Evolutionary conservation across 768 basidiomycete genomes (phyloP).

Genomic region (Strobilomyces dryophilus): DNA sequence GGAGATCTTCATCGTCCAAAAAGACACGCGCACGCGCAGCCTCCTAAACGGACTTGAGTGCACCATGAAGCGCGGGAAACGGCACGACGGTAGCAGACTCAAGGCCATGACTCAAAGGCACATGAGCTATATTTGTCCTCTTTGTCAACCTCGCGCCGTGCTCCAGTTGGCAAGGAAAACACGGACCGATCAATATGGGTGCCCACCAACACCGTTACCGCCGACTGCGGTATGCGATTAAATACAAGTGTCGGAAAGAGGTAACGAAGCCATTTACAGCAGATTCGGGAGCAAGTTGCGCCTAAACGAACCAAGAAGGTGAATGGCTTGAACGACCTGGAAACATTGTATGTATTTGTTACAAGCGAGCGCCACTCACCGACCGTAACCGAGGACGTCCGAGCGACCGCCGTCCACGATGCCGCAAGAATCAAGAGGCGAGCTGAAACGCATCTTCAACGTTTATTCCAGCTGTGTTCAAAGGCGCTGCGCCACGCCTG

Average conservation of each 20-base stretch:
- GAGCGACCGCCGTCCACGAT: too few relatives aligned
- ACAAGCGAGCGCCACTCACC: too few relatives aligned
- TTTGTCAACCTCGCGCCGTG: constrained; percentile 2
- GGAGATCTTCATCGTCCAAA: neutral
- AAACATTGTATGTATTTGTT: too few relatives aligned
- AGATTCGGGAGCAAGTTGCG: neutral
- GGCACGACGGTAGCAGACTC: neutral
- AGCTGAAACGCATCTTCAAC: too few relatives aligned
- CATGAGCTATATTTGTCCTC: neutral
- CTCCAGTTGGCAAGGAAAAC: neutral
- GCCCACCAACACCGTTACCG: neutral
- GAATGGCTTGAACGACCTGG: too few relatives aligned
- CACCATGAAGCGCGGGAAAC: neutral
- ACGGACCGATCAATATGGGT: neutral
- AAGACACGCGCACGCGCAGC: neutral
- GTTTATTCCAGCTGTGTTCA: too few relatives aligned
- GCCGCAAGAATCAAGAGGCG: too few relatives aligned
- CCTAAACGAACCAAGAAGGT: too few relatives aligned
- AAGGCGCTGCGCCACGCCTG: too few relatives aligned
- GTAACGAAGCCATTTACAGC: neutral
- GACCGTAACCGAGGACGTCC: too few relatives aligned
- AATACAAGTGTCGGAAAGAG: neutral
- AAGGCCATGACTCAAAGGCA: neutral
- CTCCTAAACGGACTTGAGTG: neutral
- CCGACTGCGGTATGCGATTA: neutral